These are phyloP conservation scores for Fagus crenata DNA, from an alignment of 306 rosid species.

Conservation along the genomic window DNA sequence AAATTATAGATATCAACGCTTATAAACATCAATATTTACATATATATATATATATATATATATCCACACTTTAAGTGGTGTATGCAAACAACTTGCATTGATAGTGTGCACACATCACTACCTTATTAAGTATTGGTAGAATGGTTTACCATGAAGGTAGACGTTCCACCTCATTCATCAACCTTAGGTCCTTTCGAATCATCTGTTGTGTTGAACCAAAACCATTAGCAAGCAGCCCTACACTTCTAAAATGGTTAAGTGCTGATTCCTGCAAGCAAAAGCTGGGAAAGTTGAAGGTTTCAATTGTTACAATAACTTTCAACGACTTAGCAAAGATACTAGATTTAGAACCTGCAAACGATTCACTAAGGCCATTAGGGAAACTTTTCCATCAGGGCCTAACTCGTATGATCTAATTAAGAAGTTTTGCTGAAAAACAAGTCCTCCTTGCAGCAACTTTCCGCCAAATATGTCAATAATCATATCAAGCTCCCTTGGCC, in stretches of 20 bases:
- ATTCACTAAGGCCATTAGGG: slow-evolving; percentile 14
- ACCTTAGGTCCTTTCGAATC: slow-evolving; percentile 25
- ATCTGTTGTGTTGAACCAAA: slow-evolving; percentile 23
- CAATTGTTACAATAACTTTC: not conserved
- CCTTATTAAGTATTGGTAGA: no score
- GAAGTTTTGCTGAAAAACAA: slow-evolving; percentile 24
- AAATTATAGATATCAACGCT: no score
- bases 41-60: no score
- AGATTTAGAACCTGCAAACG: slow-evolving; percentile 25
- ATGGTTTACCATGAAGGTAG: slow-evolving; percentile 35
- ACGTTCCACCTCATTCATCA: slow-evolving; percentile 25
- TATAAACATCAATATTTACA: no score
- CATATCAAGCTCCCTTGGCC: no score
- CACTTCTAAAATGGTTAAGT: slow-evolving; percentile 26
- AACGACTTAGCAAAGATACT: not conserved
- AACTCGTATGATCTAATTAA: slow-evolving; percentile 26
- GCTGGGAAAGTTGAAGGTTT: not conserved
- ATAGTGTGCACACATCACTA: no score
- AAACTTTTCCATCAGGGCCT: slow-evolving; percentile 22
- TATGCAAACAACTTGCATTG: no score
- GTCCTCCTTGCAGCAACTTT: slow-evolving; percentile 6
- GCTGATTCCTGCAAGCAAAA: slow-evolving; percentile 22
- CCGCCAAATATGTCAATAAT: not conserved
- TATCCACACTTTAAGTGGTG: no score
- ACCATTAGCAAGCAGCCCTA: slow-evolving; percentile 12